Base-by-base conservation (phyloP, 148 eudicot species). In the Heliosperma pusillum region DNA sequence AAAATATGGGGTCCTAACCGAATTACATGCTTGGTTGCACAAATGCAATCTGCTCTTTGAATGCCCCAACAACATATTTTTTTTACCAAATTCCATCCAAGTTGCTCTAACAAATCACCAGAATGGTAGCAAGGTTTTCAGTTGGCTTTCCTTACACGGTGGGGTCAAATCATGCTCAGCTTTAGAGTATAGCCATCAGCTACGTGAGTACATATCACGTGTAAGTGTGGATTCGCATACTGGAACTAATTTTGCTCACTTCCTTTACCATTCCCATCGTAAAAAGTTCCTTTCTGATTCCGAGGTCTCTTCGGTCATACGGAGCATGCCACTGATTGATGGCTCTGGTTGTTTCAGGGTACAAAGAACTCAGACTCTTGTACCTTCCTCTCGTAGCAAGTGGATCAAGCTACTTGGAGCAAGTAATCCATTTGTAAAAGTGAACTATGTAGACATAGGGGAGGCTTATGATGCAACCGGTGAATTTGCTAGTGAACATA, bases 341-440 rank as follows among this genome's bases (percentile, higher is more conserved):
- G 81, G 60, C 44, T 50, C 42, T 50, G 81, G 83, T 10, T 45
- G 22, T 59, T 61, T 79, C 36, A 73, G 76, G 13, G 19, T 4
- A 5, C 57, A 56, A 25, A 40, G 53, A 65, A 50, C 4, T 11
- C 62, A 57, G 36, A 73, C 73, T 3, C 74, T 85, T 7, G 81
- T 85, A 9, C 80, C 77, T 42, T 77, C 84, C 59, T 42, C 72
- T 0, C 66, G 79, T 53, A 85, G 88, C 58, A 81, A 70, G 58
- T 83, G 88, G 86, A 81, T 12, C 13, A 62, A 76, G 76, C 60
- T 85, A 57, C 66, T 83, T 76, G 84, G 81, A 72, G 62, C 80
- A 42, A 16, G 0, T 15, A 76, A 77, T 47, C 75, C 70, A 0
- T 59, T 42, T 16, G 2, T 24, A 8, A 20, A 29, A 16, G 64